A percentile compares a stretch with the other conserved stretches of the same genome.
These are phyloP conservation scores for Psophocarpus tetragonolobus DNA, from an alignment of 306 rosid genomes.

Conservation along the genomic window DNA sequence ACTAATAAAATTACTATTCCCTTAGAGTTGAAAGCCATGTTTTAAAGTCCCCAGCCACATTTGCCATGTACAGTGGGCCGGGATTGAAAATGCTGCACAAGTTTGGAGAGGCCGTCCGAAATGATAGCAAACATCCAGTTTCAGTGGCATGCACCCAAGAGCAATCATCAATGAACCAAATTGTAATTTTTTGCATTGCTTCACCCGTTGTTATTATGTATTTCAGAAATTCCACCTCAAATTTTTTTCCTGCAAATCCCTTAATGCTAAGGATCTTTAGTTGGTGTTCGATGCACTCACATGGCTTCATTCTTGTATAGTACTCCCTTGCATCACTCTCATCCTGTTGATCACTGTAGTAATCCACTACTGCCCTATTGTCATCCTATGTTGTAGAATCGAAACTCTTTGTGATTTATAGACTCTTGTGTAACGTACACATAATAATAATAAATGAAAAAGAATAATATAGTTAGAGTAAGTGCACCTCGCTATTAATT, in stretches of 20 bases:
- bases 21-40: background rate
- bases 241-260: background rate
- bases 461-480: background rate
- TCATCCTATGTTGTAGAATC: background rate
- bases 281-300: background rate
- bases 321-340: background rate
- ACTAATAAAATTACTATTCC: background rate
- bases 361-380: background rate
- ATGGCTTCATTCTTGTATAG: background rate
- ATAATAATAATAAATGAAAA: background rate
- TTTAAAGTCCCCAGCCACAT: background rate
- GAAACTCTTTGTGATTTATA: too few relatives aligned
- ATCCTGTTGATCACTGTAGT: background rate
- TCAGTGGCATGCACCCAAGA: background rate
- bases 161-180: slow-evolving; percentile 1
- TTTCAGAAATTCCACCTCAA: background rate
- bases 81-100: background rate
- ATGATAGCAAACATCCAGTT: background rate
- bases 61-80: background rate
- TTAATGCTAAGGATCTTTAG: background rate
- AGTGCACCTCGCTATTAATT: background rate
- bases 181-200: background rate
- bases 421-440: background rate
- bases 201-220: background rate
- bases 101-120: background rate